A percentile compares a stretch with the other conserved stretches of the same genome.
Evolutionary conservation across 306 rosid genomes (phyloP).

Genomic region (Mimosa bimucronata): DNA sequence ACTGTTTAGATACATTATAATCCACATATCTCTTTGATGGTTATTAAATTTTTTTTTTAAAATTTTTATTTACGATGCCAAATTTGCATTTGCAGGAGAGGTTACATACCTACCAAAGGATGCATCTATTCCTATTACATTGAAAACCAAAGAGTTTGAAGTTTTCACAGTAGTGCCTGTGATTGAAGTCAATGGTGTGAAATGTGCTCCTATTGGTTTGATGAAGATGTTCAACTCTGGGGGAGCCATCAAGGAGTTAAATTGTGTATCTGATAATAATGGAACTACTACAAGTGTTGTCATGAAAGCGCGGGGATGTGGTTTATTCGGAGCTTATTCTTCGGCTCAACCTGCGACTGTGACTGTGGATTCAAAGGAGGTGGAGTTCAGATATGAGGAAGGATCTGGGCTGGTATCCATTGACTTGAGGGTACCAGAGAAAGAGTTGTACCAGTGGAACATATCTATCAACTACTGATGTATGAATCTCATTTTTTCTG

Average conservation of each 20-base stretch:
- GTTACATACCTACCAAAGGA: slow-evolving; percentile 67
- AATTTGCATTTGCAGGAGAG: slow-evolving; percentile 69
- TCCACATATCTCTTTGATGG: neutral
- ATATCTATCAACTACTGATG: slow-evolving; percentile 42
- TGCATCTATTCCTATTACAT: slow-evolving; percentile 62
- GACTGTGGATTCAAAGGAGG: slow-evolving; percentile 55
- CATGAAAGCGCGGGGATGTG: slow-evolving; percentile 65
- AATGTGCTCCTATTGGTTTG: slow-evolving; percentile 79
- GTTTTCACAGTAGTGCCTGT: slow-evolving; percentile 74
- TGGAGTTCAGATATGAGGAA: slow-evolving; percentile 60
- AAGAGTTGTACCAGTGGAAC: slow-evolving; percentile 72
- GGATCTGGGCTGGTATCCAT: slow-evolving; percentile 59
- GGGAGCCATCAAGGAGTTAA: slow-evolving; percentile 72
- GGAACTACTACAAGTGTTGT: slow-evolving; percentile 38
- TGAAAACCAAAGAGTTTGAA: slow-evolving; percentile 66
- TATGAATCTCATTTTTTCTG: neutral
- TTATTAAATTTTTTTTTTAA: neutral
- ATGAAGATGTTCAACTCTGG: slow-evolving; percentile 91
- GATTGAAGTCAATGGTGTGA: slow-evolving; percentile 48
- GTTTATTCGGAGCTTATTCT: slow-evolving; percentile 73
- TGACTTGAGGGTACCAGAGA: slow-evolving; percentile 56
- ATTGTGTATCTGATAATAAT: slow-evolving; percentile 31
- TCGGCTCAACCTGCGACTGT: slow-evolving; percentile 60
- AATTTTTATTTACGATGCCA: neutral
- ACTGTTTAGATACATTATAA: neutral